These are phyloP conservation scores for Colletotrichum sp. DNA, from an alignment of 2,329 filamentous ascomycete genomes.

Conservation along the genomic window DNA sequence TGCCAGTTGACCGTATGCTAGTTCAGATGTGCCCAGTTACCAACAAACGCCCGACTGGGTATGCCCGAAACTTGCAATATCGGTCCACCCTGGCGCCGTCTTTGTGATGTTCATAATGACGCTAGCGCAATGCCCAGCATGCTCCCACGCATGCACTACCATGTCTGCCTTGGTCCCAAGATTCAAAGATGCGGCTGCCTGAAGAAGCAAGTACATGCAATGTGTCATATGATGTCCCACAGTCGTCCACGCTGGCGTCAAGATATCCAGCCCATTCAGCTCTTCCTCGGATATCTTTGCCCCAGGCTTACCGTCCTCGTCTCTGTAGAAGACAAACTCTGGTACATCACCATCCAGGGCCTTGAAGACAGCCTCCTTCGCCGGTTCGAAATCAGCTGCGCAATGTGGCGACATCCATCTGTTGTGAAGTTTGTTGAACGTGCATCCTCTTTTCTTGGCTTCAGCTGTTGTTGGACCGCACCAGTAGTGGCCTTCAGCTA, in stretches of 20 bases:
- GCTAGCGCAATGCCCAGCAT: constrained; percentile 1
- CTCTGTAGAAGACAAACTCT: neutral
- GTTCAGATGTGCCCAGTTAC: neutral
- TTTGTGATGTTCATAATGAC: neutral
- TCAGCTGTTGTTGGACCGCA: neutral
- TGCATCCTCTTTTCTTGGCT: neutral
- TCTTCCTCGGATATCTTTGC: neutral
- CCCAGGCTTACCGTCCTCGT: neutral
- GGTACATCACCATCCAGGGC: neutral
- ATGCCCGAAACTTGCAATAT: neutral
- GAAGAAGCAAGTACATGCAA: constrained; percentile 4
- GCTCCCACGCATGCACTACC: constrained; percentile 1
- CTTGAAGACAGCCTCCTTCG: neutral
- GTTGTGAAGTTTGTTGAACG: constrained; percentile 8
- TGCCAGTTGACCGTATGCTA: neutral
- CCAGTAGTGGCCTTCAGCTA: neutral
- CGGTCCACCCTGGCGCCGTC: neutral
- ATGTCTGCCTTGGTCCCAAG: constrained; percentile 2
- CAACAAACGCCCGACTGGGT: neutral
- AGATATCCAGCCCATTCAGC: neutral
- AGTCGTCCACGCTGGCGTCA: constrained; percentile 2
- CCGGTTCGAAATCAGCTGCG: neutral
- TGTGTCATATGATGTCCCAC: neutral
- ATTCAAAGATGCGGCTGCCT: neutral
- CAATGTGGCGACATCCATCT: neutral